Conservation (phyloP, 2,329 filamentous ascomycete genomes). For the Orbilia ellipsospora region DNA sequence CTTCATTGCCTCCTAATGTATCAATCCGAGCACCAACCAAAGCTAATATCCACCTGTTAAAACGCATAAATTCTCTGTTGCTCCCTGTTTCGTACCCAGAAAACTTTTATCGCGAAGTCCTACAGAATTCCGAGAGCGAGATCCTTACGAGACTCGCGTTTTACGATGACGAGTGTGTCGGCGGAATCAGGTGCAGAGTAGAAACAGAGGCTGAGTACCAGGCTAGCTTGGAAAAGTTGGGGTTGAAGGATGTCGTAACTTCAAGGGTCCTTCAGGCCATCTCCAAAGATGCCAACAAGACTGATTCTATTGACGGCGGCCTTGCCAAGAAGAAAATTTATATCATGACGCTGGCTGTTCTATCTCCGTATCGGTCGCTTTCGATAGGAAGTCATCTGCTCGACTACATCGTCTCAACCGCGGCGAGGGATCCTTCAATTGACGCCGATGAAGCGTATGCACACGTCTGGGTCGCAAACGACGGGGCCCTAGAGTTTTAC, state of each 20-base stretch:
- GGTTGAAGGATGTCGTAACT: constrained; percentile 3
- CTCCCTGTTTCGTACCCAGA: constrained; percentile 74
- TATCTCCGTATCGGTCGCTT: constrained; percentile 72
- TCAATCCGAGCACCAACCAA: constrained; percentile 67
- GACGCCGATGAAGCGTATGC: constrained; percentile 68
- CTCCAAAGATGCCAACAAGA: constrained; percentile 15
- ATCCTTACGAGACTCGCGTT: constrained; percentile 58
- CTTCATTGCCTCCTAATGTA: constrained; percentile 48
- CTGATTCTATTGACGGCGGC: neutral
- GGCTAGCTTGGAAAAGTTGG: constrained; percentile 21
- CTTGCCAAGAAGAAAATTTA: constrained; percentile 66
- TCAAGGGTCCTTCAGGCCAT: constrained; percentile 61
- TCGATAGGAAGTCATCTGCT: constrained; percentile 71
- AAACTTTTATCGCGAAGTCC: constrained; percentile 71
- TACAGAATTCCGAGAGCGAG: constrained; percentile 64
- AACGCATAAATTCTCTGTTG: constrained; percentile 73
- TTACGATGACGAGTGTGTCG: constrained; percentile 63
- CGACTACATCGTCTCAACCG: constrained; percentile 66
- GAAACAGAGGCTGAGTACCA: constrained; percentile 67
- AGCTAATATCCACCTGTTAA: constrained; percentile 70
- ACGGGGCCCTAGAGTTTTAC: constrained; percentile 74
- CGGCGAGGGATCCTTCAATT: constrained; percentile 62
- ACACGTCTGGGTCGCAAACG: constrained; percentile 76
- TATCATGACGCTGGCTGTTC: constrained; percentile 73
- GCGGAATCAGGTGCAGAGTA: constrained; percentile 72